Conservation (phyloP, 441 rosid genomes). For the Jatropha podagrica region DNA sequence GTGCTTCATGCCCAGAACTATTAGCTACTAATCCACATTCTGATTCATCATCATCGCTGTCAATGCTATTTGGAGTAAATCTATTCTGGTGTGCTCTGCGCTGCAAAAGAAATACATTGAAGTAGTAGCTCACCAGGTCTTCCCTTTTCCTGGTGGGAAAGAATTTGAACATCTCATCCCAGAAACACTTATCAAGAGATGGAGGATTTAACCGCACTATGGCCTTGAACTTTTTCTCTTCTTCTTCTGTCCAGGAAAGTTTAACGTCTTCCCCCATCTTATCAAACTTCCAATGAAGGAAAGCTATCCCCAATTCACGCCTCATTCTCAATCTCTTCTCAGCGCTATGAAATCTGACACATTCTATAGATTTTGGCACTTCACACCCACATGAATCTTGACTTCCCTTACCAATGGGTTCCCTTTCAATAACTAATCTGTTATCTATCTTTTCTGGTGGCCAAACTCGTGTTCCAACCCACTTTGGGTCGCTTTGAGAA, state of each 20-base stretch:
- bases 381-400: slow-evolving; percentile 75
- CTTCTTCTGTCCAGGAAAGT: slow-evolving; percentile 55
- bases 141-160: slow-evolving; percentile 54
- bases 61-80: slow-evolving; percentile 38
- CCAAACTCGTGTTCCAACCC: slow-evolving; percentile 78
- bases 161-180: slow-evolving; percentile 43
- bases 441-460: slow-evolving; percentile 46
- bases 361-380: slow-evolving; percentile 52
- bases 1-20: slow-evolving; percentile 30
- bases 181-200: slow-evolving; percentile 40
- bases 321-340: slow-evolving; percentile 54
- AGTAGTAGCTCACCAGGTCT: slow-evolving; percentile 75
- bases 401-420: slow-evolving; percentile 88
- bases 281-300: slow-evolving; percentile 55
- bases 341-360: slow-evolving; percentile 67
- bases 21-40: slow-evolving; percentile 30
- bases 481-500: slow-evolving; percentile 64
- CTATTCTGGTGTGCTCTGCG: slow-evolving; percentile 78
- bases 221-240: slow-evolving; percentile 48
- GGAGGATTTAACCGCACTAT: slow-evolving; percentile 43
- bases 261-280: slow-evolving; percentile 74
- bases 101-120: slow-evolving; percentile 69
- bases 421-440: slow-evolving; percentile 59
- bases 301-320: slow-evolving; percentile 71
- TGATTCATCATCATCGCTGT: slow-evolving; percentile 65